Evolutionary conservation across 2,329 filamentous ascomycete genomes (phyloP), one percentile per base, ranked within the genome.

Genomic region (Diaporthe sp.): DNA sequence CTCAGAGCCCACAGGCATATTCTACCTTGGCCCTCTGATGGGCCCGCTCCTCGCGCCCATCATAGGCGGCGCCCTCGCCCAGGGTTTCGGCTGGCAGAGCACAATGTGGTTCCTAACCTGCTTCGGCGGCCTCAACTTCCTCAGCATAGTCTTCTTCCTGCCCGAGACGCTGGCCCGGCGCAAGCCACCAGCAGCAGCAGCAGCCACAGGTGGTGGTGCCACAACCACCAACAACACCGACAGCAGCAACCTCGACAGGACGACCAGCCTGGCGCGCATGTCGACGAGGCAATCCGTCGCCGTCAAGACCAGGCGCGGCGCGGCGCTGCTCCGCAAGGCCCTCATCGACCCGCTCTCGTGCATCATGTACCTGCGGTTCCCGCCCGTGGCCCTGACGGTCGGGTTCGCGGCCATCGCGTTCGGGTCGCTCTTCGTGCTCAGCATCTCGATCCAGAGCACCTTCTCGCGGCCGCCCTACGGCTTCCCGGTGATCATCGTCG

Each of bases 21-120:
- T 96, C 83, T 97, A 96, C 79, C 88, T 97, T 0, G 95, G 95
- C 0, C 94, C 95, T 0, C 84, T 97, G 12, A 89, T 92, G 67
- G 94, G 94, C 0, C 95, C 95, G 0, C 84, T 97, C 19, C 82
- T 96, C 8, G 92, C 93, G 0, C 95, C 95, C 2, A 93, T 97
- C 71, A 87, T 97, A 44, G 95, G 94, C 71, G 95, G 94, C 58
- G 90, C 89, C 0, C 84, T 97, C n/a, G 88, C 93, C 0, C 85
- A 94, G 78, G 87, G 83, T 8, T 92, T 93, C 80, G 91, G 92
- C 1, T 97, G 95, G 95, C 88, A 93, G 79, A 92, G 92, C 53
- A 94, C 94, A 1, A 91, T 95, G 86, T 97, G 94, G 92, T 95
- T 95, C 78, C 88, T 95, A 53, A 88, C 90, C 31, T 92, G 92